Conservation (phyloP, 208 protist genomes). For the Angomonas ambiguus region DNA sequence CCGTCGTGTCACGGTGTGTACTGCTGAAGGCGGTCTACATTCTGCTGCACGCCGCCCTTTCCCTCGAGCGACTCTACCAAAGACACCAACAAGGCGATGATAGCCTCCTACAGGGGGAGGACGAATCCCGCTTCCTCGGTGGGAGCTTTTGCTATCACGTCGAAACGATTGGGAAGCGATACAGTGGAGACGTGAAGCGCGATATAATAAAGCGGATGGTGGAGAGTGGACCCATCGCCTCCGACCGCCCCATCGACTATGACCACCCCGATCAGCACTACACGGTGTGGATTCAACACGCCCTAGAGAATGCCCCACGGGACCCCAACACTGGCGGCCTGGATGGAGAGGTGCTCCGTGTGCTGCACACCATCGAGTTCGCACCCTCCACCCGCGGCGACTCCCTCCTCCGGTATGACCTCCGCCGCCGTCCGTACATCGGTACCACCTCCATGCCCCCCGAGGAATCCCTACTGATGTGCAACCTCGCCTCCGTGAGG, state of each 20-base stretch:
- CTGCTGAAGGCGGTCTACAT: slow-evolving; percentile 44
- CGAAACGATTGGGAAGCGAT: slow-evolving; percentile 72
- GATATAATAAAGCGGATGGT: slow-evolving; percentile 33
- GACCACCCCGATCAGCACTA: slow-evolving; percentile 24
- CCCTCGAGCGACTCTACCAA: slow-evolving; percentile 39
- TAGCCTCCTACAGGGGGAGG: slow-evolving; percentile 23
- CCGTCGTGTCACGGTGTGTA: slow-evolving; percentile 34
- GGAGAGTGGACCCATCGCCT: slow-evolving; percentile 8
- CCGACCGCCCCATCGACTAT: slow-evolving; percentile 18
- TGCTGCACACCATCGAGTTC: slow-evolving; percentile 38
- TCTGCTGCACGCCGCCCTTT: slow-evolving; percentile 40
- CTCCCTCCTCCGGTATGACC: slow-evolving; percentile 68
- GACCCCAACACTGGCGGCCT: slow-evolving; percentile 27
- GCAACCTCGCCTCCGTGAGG: slow-evolving; percentile 76
- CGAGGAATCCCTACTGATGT: slow-evolving; percentile 91
- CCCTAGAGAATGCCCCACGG: slow-evolving; percentile 28
- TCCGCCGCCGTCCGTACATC: slow-evolving; percentile 89
- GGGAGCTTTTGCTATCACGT: slow-evolving; percentile 45
- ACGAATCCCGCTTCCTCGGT: slow-evolving; percentile 18
- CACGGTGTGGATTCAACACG: slow-evolving; percentile 60
- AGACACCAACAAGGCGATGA: not conserved
- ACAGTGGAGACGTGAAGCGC: slow-evolving; percentile 42
- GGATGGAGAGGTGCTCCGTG: slow-evolving; percentile 38
- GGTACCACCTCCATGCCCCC: slow-evolving; percentile 96
- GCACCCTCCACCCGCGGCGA: slow-evolving; percentile 29